Evolutionary conservation across 352 stramenopile genomes (phyloP).

Genomic region (Pythium pyrilobum): DNA sequence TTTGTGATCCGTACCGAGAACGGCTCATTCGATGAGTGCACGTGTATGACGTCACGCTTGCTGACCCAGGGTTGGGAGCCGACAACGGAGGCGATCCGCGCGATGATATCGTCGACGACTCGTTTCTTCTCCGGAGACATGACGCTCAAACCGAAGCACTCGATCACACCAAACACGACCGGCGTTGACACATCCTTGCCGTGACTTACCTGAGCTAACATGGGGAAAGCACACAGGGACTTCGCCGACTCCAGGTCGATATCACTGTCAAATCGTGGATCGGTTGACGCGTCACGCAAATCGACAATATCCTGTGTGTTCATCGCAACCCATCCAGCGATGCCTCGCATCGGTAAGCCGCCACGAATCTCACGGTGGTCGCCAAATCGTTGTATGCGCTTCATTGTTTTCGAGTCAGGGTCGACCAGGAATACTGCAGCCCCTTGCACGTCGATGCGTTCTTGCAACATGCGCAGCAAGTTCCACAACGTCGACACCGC

Average conservation of each 20-base stretch:
- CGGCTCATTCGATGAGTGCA: too few species aligned
- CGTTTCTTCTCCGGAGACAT: too few species aligned
- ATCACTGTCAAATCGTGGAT: not conserved
- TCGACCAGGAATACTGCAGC: conserved; percentile 4
- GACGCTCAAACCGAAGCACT: too few species aligned
- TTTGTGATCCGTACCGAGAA: not conserved
- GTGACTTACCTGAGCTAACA: too few species aligned
- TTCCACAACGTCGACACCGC: not conserved
- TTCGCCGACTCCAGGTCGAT: not conserved
- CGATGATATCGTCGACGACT: too few species aligned
- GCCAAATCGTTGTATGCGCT: not conserved
- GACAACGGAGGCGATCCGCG: not conserved
- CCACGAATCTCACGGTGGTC: not conserved
- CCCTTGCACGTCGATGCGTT: not conserved
- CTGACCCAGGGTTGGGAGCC: too few species aligned
- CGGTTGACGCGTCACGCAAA: not conserved
- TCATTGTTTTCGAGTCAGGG: not conserved
- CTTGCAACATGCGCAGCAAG: not conserved
- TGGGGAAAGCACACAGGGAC: not conserved
- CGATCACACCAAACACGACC: too few species aligned
- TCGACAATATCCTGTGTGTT: not conserved
- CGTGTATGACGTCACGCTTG: too few species aligned
- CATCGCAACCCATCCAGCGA: not conserved
- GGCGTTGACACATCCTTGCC: too few species aligned
- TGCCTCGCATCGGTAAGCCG: not conserved